Evolutionary conservation across 2,329 filamentous ascomycete species (phyloP), one percentile per base, ranked within the genome.

Genomic region (Colletotrichum gigasporum): DNA sequence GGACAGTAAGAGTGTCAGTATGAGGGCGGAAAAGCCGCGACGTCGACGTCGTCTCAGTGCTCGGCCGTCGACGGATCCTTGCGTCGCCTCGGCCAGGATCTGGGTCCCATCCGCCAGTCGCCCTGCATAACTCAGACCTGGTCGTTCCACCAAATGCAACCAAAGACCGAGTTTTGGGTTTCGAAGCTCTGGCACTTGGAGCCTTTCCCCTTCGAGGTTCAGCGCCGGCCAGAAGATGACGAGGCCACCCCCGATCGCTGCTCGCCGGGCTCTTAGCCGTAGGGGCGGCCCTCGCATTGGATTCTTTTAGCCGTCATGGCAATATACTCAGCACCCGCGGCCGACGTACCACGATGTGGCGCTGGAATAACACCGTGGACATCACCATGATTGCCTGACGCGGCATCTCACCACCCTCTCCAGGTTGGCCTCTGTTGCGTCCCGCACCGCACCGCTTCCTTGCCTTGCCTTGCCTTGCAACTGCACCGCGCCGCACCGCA

Each of bases 91-190:
- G 42, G 47, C 54, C 39, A 39, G 60, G 55, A 63, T 63, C 54
- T 47, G 35, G 45, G 45, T 16, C 44, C 32, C 20, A 42, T 53
- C 45, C 60, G 54, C 48, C 41, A 64, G 41, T 28, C 35, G 42
- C 55, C 47, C 61, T 64, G 56, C 56, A 61, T 64, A 54, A 50
- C 47, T 61, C 47, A 50, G 56, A 54, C 61, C 61, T 54, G 56
- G 56, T 61, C 61, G 61, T 54, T 63, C 60, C 60, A 60, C 55
- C 48, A 61, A 54, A 61, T 61, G 56, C 56, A 61, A 64, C 34
- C 41, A 64, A 64, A 55, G 55, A 58, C 56, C 35, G 48, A 61
- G 41, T 61, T 60, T 64, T 48, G 55, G 56, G 55, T 64, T 64
- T 64, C 55, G 61, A 64, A 64, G 56, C 61, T 61, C 45, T 63